Percentiles rank a stretch among this genome's conserved stretches.
Conservation (phyloP, 768 basidiomycete species). For the Hygrophorus russula region DNA sequence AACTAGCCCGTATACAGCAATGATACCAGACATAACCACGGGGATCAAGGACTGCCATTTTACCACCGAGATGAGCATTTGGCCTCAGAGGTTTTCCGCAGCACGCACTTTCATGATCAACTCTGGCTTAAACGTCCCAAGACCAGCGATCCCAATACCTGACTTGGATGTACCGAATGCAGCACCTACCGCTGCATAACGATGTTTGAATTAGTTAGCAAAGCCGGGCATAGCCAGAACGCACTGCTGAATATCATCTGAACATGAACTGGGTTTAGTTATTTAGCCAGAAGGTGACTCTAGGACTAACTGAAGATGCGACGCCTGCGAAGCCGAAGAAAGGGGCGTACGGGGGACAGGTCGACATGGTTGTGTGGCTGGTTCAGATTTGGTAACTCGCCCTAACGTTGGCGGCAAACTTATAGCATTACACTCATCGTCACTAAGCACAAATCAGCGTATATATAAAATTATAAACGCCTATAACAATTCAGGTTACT, state of each 20-base stretch:
- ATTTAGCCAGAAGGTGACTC: neutral
- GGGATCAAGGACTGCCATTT: constrained; percentile 74
- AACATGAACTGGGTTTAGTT: neutral
- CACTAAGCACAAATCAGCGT: too few species aligned
- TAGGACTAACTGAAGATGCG: constrained; percentile 66
- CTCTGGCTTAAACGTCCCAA: constrained; percentile 90
- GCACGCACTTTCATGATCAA: constrained; percentile 88
- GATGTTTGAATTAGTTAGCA: neutral
- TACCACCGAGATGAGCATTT: neutral
- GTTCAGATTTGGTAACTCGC: too few species aligned
- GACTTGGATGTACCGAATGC: constrained; percentile 95
- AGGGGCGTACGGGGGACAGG: constrained; percentile 89
- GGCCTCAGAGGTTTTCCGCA: too few species aligned
- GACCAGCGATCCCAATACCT: constrained; percentile 92
- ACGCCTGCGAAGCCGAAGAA: constrained; percentile 99
- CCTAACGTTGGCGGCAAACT: too few species aligned
- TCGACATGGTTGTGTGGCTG: constrained; percentile 30
- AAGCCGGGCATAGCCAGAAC: constrained; percentile 20
- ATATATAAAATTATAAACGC: too few species aligned
- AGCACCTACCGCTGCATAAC: constrained; percentile 72
- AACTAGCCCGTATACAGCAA: constrained; percentile 94
- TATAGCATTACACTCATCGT: too few species aligned
- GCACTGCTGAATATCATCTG: constrained; percentile 95
- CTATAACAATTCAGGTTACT: too few species aligned
- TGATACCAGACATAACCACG: constrained; percentile 97